Evolutionary conservation across 352 stramenopile species (phyloP).

Genomic region (Pseudoperonospora humuli): DNA sequence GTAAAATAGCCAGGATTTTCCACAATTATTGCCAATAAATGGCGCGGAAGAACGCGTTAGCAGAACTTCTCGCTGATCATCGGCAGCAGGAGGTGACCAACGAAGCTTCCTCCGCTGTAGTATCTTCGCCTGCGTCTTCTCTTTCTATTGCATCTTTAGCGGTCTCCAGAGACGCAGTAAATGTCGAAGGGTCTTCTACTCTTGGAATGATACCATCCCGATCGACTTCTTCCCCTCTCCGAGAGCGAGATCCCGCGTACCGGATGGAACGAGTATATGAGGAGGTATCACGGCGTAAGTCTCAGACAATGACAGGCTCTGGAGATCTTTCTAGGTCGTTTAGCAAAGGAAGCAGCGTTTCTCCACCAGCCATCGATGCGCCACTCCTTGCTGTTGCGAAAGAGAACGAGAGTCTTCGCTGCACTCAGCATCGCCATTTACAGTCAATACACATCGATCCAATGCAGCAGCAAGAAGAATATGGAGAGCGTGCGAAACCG

Average conservation of each 20-base stretch:
- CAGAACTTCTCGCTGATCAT: conserved; percentile 22
- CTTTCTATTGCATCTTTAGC: neutral
- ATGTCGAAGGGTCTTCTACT: conserved; percentile 7
- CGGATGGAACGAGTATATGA: conserved; percentile 51
- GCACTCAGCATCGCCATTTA: neutral
- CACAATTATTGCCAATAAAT: conserved; percentile 17
- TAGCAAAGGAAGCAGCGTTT: conserved; percentile 22
- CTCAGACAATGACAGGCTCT: conserved; percentile 9
- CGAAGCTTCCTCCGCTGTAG: neutral
- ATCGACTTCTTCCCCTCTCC: conserved; percentile 5
- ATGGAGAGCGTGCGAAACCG: neutral
- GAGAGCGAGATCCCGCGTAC: conserved; percentile 23
- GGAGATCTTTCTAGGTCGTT: conserved; percentile 15
- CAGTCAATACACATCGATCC: neutral
- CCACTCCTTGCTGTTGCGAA: conserved; percentile 3
- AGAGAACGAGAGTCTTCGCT: conserved; percentile 11
- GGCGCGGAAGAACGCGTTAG: conserved; percentile 24
- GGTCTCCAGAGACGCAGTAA: conserved; percentile 6
- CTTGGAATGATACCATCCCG: neutral
- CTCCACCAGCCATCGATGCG: conserved; percentile 7
- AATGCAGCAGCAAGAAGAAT: neutral
- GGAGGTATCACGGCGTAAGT: conserved; percentile 35
- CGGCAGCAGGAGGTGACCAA: conserved; percentile 15
- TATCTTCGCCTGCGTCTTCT: neutral
- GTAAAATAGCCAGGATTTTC: too few relatives aligned